These are phyloP conservation scores for Vaccinium macrocarpon DNA, from an alignment of 148 eudicot genomes.

Conservation along the genomic window DNA sequence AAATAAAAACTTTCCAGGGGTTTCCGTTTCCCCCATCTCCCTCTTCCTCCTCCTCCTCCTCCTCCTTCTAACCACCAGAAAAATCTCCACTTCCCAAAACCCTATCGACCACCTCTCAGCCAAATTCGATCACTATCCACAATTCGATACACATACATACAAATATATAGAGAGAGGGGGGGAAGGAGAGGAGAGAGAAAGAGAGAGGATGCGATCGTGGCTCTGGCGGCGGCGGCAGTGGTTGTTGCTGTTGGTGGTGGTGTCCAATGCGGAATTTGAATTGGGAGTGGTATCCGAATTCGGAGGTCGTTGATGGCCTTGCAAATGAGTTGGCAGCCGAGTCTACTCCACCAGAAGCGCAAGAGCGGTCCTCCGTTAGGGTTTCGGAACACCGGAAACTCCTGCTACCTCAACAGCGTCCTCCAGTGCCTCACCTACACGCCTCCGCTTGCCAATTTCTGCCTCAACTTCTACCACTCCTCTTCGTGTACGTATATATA, in stretches of 20 bases:
- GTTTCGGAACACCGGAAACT: slow-evolving; percentile 79
- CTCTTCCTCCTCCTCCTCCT: not conserved
- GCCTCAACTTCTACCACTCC: slow-evolving; percentile 66
- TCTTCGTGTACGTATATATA: slow-evolving; percentile 38
- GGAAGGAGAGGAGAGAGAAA: slow-evolving; percentile 7
- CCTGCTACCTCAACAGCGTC: slow-evolving; percentile 90
- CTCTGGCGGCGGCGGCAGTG: slow-evolving; percentile 18
- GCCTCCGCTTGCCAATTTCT: slow-evolving; percentile 95
- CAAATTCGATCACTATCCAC: not conserved
- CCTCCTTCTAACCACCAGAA: too few relatives aligned
- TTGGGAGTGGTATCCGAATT: slow-evolving; percentile 12
- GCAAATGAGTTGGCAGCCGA: slow-evolving; percentile 86
- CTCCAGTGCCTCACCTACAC: slow-evolving; percentile 97
- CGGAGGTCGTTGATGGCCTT: slow-evolving; percentile 50
- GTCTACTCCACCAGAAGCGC: slow-evolving; percentile 43
- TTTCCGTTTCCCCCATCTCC: not conserved
- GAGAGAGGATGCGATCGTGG: slow-evolving; percentile 39
- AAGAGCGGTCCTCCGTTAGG: slow-evolving; percentile 75
- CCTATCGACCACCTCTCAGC: not conserved
- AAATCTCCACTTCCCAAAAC: not conserved
- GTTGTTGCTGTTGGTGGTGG: slow-evolving; percentile 20
- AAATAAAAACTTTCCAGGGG: not conserved
- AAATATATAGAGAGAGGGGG: not conserved
- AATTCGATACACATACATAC: not conserved
- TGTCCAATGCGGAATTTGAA: not conserved